phyloP scores from a whole-genome alignment of 305 asterid genomes.

The Andrographis paniculata region DNA sequence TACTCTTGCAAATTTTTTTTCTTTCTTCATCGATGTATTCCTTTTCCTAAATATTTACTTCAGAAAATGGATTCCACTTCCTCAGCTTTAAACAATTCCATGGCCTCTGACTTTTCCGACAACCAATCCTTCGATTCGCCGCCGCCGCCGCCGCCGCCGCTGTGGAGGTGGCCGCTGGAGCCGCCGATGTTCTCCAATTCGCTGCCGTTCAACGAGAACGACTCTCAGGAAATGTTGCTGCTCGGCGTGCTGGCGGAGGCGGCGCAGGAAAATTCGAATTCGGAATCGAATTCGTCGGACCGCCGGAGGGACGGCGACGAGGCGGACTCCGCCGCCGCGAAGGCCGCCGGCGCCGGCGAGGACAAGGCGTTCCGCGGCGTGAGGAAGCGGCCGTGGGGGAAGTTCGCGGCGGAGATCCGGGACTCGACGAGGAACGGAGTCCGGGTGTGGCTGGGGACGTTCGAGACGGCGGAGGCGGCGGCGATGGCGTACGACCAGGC shows the following conservation, averaged over 20 bases:
- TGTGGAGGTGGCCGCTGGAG: too few species aligned
- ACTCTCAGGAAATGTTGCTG: constrained; percentile 32
- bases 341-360: neutral
- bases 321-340: constrained; percentile 24
- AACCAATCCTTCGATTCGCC: too few species aligned
- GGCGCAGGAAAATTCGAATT: constrained; percentile 29
- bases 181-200: too few species aligned
- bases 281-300: constrained; percentile 29
- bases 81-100: too few species aligned
- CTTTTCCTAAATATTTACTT: too few species aligned
- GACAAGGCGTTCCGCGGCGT: constrained; percentile 57
- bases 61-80: too few species aligned
- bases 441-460: constrained; percentile 79
- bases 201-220: constrained; percentile 34
- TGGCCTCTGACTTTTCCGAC: too few species aligned
- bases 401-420: constrained; percentile 82
- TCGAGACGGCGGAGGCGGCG: too few species aligned
- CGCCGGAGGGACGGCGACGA: constrained; percentile 30
- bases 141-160: too few species aligned
- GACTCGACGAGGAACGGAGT: constrained; percentile 72
- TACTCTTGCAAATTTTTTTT: too few species aligned
- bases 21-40: too few species aligned
- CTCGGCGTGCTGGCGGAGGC: constrained; percentile 26
- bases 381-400: constrained; percentile 79
- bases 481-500: constrained; percentile 88